phyloP scores from a whole-genome alignment of 2,329 filamentous ascomycete genomes.

The Ustulina deusta region DNA sequence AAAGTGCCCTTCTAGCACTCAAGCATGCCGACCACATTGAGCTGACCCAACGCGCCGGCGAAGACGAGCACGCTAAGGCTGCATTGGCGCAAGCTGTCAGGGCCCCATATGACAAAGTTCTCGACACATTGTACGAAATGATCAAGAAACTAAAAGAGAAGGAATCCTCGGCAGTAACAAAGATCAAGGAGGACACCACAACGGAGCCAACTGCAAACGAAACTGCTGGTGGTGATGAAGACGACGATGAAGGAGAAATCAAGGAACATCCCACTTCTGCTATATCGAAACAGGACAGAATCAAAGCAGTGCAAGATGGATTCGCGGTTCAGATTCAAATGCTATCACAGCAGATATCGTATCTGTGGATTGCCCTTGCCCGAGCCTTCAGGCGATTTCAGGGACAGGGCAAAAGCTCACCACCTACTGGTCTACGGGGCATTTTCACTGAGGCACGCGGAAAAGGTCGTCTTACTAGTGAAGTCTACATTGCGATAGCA shows the following conservation, averaged over 20 bases:
- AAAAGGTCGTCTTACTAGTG: conserved; percentile 88
- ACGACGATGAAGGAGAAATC: conserved; percentile 65
- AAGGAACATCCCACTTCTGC: conserved; percentile 56
- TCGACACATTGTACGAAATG: conserved; percentile 89
- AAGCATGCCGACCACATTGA: conserved; percentile 92
- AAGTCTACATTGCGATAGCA: conserved; percentile 94
- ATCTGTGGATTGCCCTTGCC: conserved; percentile 94
- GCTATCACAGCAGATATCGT: conserved; percentile 87
- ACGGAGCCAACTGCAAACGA: conserved; percentile 45
- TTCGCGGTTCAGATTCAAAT: conserved; percentile 79
- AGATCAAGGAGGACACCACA: conserved; percentile 65
- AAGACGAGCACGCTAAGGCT: conserved; percentile 78
- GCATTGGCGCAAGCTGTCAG: conserved; percentile 83
- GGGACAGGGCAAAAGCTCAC: conserved; percentile 77
- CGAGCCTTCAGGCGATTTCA: conserved; percentile 94
- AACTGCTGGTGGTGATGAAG: conserved; percentile 52
- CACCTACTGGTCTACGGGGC: conserved; percentile 78
- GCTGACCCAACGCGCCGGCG: conserved; percentile 78
- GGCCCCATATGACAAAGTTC: conserved; percentile 83
- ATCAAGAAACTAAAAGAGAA: conserved; percentile 77
- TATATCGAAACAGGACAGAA: conserved; percentile 73
- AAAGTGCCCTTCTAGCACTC: conserved; percentile 90
- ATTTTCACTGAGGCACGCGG: conserved; percentile 91
- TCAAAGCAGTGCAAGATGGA: conserved; percentile 71
- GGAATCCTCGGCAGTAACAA: conserved; percentile 69